Evolutionary conservation across 164 flowering plant species (phyloP), one percentile per base, ranked within the genome.

Genomic region (Kalanchoe fedtschenkoi): DNA sequence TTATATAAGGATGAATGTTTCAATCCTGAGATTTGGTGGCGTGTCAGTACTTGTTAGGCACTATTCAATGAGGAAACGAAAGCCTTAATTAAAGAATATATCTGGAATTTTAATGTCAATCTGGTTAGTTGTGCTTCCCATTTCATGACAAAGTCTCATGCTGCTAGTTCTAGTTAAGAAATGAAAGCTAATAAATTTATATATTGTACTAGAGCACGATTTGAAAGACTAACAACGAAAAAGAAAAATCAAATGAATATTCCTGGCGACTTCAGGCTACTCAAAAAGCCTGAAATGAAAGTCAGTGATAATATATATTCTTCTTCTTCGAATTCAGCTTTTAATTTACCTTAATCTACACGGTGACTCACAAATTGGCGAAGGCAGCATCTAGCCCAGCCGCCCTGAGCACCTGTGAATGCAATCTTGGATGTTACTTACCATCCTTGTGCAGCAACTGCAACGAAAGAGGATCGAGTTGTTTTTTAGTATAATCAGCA

Each of bases 71-170:
- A 7, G 13, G 11, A 47, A 47, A 15, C 24, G 54, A 47, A 47
- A 13, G 15, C 54, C 54, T 47, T 4, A 22, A 47, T 21, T 21
- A 47, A 47, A 22, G 29, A 21, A n/a, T n/a, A n/a, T n/a, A n/a
- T n/a, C n/a, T 47, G 10, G 13, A 47, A 47, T 29, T 22, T 47
- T 47, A 22, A 47, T 22, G 54, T 47, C 54, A 47, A 47, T 22
- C 21, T 47, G 28, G 26, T 47, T 10, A 47, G 54, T 47, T 22
- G 54, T 47, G 54, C 54, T 47, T 21, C 54, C 54, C 54, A 47
- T 47, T 47, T 47, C 54, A 47, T 19, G 54, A 47, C 10, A 47
- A 47, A 47, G 26, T 47, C 54, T 19, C 6, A 13, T 14, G 7
- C 10, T 47, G 29, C 54, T 47, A 6, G 54, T 22, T 8, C n/a